phyloP scores from a whole-genome alignment of 176 grass and related monocot genomes.

The Paspalum notatum region DNA sequence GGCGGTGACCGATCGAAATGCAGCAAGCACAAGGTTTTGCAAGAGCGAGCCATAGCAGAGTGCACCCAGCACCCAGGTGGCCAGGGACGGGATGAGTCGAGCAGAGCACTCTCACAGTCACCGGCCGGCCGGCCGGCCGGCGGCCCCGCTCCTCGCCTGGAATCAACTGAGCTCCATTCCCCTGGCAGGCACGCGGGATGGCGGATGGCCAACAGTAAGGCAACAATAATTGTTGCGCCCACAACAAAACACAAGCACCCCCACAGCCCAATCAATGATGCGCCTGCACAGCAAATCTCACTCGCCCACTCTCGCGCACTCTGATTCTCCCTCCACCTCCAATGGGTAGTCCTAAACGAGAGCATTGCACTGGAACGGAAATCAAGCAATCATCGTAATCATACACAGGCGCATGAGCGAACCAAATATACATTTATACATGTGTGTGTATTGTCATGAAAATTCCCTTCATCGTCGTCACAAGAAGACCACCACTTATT shows the following conservation, averaged over 20 bases:
- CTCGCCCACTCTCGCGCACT: not conserved
- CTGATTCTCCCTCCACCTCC: not conserved
- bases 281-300: slow-evolving; percentile 45
- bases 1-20: not conserved
- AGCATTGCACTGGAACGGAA: slow-evolving; percentile 9
- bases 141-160: slow-evolving; percentile 34
- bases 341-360: not conserved
- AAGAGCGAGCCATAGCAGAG: not conserved
- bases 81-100: not conserved
- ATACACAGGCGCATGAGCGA: not conserved
- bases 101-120: not conserved
- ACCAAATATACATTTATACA: slow-evolving; percentile 55
- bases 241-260: slow-evolving; percentile 28
- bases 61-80: too few species aligned
- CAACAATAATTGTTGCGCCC: slow-evolving; percentile 37
- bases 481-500: slow-evolving; percentile 57
- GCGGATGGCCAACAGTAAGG: slow-evolving; percentile 9
- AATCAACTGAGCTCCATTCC: slow-evolving; percentile 18
- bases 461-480: slow-evolving; percentile 21
- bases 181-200: slow-evolving; percentile 23
- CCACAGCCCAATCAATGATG: slow-evolving; percentile 3
- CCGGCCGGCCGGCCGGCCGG: slow-evolving; percentile 2
- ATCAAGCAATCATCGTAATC: slow-evolving; percentile 35
- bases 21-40: not conserved
- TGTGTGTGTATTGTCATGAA: slow-evolving; percentile 32